Evolutionary conservation across 2,329 filamentous ascomycete species (phyloP).

Genomic region (Aspergillus hortae): DNA sequence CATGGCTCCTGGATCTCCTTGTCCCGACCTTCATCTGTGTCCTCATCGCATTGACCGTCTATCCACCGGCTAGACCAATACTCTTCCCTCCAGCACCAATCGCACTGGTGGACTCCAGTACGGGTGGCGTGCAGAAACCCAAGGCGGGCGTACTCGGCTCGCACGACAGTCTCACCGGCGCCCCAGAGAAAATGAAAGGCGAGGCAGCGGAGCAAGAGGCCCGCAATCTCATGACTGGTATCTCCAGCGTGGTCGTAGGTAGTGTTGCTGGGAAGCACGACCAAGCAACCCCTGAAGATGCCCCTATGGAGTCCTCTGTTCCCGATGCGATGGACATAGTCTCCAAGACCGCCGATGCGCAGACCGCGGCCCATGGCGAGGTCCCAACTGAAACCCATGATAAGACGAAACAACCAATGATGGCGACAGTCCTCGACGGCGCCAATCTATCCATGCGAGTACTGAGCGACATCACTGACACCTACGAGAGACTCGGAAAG

Average conservation of each 20-base stretch:
- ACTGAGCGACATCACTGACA: conserved; percentile 59
- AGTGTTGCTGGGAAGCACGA: conserved; percentile 75
- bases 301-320: conserved; percentile 34
- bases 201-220: conserved; percentile 82
- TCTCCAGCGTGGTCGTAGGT: conserved; percentile 69
- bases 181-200: conserved; percentile 77
- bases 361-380: conserved; percentile 46
- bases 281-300: conserved; percentile 54
- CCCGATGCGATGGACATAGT: conserved; percentile 29
- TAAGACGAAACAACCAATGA: conserved; percentile 77
- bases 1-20: conserved; percentile 72
- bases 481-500: conserved; percentile 63
- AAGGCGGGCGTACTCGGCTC: conserved; percentile 72
- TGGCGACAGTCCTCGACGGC: conserved; percentile 71
- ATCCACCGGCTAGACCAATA: conserved; percentile 57
- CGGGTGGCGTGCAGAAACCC: conserved; percentile 74
- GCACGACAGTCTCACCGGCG: conserved; percentile 73
- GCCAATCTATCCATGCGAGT: conserved; percentile 71
- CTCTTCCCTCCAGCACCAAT: conserved; percentile 77
- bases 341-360: conserved; percentile 52
- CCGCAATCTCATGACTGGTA: conserved; percentile 71
- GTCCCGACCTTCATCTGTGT: conserved; percentile 58
- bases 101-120: conserved; percentile 65
- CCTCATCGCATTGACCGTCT: conserved; percentile 63
- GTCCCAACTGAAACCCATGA: conserved; percentile 49